phyloP scores from a whole-genome alignment of 768 basidiomycete genomes.

The Strobilomyces dryophilus region DNA sequence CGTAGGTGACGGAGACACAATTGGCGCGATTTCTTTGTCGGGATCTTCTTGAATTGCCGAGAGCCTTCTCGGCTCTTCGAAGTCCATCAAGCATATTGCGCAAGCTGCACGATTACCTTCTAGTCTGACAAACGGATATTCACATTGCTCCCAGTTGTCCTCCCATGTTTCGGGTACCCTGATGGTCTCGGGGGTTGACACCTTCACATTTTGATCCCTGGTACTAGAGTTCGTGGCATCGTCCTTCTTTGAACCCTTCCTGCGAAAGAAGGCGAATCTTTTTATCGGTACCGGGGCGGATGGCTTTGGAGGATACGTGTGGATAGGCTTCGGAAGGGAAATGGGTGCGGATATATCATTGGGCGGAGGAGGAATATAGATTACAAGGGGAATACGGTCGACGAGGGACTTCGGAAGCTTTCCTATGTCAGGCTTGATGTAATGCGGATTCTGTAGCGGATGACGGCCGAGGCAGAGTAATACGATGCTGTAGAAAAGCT shows the following conservation, averaged over 20 bases:
- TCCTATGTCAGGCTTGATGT: slow-evolving; percentile 75
- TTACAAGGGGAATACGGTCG: slow-evolving; percentile 76
- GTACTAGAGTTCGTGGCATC: slow-evolving; percentile 6
- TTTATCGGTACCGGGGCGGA: slow-evolving; percentile 31
- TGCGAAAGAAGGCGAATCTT: slow-evolving; percentile 52
- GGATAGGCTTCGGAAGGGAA: slow-evolving; percentile 44
- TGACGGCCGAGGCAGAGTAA: slow-evolving; percentile 77
- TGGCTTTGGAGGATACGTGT: slow-evolving; percentile 61
- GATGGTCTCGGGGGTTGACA: slow-evolving; percentile 9
- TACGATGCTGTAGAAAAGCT: slow-evolving; percentile 78
- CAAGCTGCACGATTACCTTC: slow-evolving; percentile 82
- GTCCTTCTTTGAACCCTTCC: slow-evolving; percentile 25
- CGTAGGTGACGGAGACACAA: slow-evolving; percentile 9
- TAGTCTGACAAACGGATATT: slow-evolving; percentile 77
- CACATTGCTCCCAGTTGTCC: slow-evolving; percentile 70
- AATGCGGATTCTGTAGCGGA: slow-evolving; percentile 67
- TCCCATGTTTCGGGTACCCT: slow-evolving; percentile 58
- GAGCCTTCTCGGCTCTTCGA: slow-evolving; percentile 60
- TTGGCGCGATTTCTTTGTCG: slow-evolving; percentile 16
- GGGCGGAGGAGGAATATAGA: slow-evolving; percentile 81
- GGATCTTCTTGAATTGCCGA: slow-evolving; percentile 28
- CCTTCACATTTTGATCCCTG: slow-evolving; percentile 16
- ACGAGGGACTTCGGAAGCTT: slow-evolving; percentile 70
- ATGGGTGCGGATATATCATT: slow-evolving; percentile 37
- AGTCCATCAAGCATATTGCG: slow-evolving; percentile 82